phyloP scores from a whole-genome alignment of 1,139 yeast genomes.

The Candida sp. region DNA sequence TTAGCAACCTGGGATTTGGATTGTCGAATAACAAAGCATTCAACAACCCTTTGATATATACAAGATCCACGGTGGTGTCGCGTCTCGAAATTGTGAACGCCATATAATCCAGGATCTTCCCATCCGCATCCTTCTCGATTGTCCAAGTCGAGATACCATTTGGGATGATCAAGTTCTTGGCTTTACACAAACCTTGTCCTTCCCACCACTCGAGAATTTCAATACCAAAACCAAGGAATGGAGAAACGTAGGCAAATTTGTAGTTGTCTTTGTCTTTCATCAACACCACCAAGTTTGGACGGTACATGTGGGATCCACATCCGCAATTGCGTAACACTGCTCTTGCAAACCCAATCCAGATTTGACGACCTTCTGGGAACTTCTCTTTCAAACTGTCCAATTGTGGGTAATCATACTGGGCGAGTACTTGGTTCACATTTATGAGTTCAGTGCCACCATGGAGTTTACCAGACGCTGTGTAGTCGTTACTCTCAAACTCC shows the following conservation, averaged over 20 bases:
- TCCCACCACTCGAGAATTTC: conserved; percentile 34
- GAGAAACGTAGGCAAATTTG: conserved; percentile 32
- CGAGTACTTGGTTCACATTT: conserved; percentile 21
- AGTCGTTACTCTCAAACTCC: conserved; percentile 24
- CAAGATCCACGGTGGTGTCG: conserved; percentile 36
- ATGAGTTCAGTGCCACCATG: conserved; percentile 40
- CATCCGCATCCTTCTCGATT: conserved; percentile 16
- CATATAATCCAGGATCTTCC: conserved; percentile 26
- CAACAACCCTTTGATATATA: conserved; percentile 36
- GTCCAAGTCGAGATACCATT: conserved; percentile 43
- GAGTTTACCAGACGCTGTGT: conserved; percentile 29
- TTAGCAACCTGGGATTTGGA: neutral
- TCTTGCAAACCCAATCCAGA: conserved; percentile 57
- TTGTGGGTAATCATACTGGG: conserved; percentile 6
- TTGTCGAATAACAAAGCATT: conserved; percentile 17
- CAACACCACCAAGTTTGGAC: conserved; percentile 48
- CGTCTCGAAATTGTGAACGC: conserved; percentile 37
- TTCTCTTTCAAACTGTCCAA: conserved; percentile 8
- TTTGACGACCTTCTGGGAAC: conserved; percentile 29
- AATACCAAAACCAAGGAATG: conserved; percentile 37
- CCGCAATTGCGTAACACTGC: conserved; percentile 52
- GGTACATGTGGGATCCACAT: conserved; percentile 48
- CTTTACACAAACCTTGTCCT: conserved; percentile 24
- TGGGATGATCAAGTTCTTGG: conserved; percentile 33
- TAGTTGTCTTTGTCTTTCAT: conserved; percentile 31